Conservation (phyloP, 208 protist genomes). For the Acanthamoeba sp. region DNA sequence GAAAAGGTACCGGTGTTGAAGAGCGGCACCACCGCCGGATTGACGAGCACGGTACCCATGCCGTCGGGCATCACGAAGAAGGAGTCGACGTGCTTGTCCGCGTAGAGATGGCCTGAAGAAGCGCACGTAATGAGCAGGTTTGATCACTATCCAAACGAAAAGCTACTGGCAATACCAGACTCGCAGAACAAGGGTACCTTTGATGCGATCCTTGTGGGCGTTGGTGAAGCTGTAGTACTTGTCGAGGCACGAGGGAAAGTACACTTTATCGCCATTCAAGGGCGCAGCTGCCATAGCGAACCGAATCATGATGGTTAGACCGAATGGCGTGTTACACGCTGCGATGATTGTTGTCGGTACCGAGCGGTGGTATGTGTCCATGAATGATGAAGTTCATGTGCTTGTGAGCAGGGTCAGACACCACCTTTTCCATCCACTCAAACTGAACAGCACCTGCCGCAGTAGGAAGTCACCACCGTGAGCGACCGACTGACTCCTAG, state of each 20-base stretch:
- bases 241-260: not conserved
- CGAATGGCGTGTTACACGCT: too few species aligned
- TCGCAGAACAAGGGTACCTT: not conserved
- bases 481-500: too few species aligned
- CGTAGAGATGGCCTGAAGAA: not conserved
- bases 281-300: too few species aligned
- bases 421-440: conserved; percentile 17
- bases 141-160: too few species aligned
- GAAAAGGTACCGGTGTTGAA: not conserved
- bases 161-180: too few species aligned
- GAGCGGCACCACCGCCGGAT: conserved; percentile 15
- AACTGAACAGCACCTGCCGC: not conserved
- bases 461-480: too few species aligned
- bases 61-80: conserved; percentile 9
- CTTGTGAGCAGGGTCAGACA: not conserved
- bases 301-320: too few species aligned
- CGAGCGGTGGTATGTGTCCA: not conserved
- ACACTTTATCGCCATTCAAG: not conserved
- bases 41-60: not conserved
- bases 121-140: too few species aligned
- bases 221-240: not conserved
- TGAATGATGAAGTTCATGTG: not conserved
- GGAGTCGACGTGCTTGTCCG: not conserved
- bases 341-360: too few species aligned
- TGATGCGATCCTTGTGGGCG: not conserved